Percentiles rank a stretch among this genome's conserved stretches.
Conservation (phyloP, 2,329 filamentous ascomycete species). For the Colletotrichum incanum region DNA sequence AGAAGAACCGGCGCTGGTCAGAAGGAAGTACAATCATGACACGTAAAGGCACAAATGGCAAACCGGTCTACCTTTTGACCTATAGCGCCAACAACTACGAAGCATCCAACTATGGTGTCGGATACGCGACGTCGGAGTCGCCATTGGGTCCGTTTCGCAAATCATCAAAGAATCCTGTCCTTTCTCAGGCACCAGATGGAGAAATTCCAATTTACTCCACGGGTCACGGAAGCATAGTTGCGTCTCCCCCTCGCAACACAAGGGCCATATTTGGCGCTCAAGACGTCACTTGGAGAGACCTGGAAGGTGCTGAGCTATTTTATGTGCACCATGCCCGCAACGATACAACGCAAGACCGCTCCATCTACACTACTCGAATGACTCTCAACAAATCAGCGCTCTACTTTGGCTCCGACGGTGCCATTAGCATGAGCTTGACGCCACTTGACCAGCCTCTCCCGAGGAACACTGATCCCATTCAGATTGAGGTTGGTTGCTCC, state of each 20-base stretch:
- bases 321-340: slow-evolving; percentile 55
- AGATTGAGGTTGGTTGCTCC: slow-evolving; percentile 43
- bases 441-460: slow-evolving; percentile 52
- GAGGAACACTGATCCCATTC: slow-evolving; percentile 50
- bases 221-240: slow-evolving; percentile 54
- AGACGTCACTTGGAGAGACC: slow-evolving; percentile 51
- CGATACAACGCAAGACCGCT: slow-evolving; percentile 47
- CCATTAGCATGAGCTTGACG: slow-evolving; percentile 51
- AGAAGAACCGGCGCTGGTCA: slow-evolving; percentile 55
- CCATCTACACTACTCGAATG: slow-evolving; percentile 54
- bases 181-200: slow-evolving; percentile 50
- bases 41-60: slow-evolving; percentile 45
- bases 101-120: slow-evolving; percentile 56
- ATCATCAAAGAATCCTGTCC: slow-evolving; percentile 51
- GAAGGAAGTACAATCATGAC: slow-evolving; percentile 54
- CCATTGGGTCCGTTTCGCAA: slow-evolving; percentile 54
- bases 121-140: slow-evolving; percentile 52
- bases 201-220: slow-evolving; percentile 52
- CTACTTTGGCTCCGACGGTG: slow-evolving; percentile 49
- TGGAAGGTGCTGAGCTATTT: slow-evolving; percentile 52
- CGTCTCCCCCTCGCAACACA: slow-evolving; percentile 48
- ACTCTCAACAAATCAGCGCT: slow-evolving; percentile 46
- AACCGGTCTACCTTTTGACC: slow-evolving; percentile 51
- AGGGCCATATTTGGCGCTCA: slow-evolving; percentile 48
- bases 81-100: slow-evolving; percentile 56